Evolutionary conservation across 371 early-diverging fungal species (phyloP).

Genomic region (Catenaria anguillulae): DNA sequence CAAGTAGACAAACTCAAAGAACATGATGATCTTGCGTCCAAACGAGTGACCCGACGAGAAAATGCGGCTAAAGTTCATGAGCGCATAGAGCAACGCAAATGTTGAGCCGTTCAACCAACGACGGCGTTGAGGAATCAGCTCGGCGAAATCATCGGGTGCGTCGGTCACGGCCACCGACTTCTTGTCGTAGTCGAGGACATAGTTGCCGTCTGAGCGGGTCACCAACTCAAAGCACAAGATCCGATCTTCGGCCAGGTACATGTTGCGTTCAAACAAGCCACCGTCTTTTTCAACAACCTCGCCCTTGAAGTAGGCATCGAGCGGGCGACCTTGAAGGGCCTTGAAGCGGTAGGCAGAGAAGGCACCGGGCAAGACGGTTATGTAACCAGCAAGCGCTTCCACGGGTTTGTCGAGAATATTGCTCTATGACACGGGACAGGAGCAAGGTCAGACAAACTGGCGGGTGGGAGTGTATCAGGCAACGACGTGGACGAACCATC

Average conservation of each 20-base stretch:
- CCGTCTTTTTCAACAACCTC: slow-evolving; percentile 67
- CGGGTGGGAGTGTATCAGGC: no score
- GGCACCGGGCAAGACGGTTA: slow-evolving; percentile 90
- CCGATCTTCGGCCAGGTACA: slow-evolving; percentile 55
- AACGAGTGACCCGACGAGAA: slow-evolving; percentile 50
- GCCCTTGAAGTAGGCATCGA: slow-evolving; percentile 83
- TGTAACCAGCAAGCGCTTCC: slow-evolving; percentile 91
- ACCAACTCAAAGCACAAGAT: slow-evolving; percentile 62
- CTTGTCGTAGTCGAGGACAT: slow-evolving; percentile 44
- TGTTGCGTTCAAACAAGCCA: slow-evolving; percentile 44
- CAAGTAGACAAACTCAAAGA: slow-evolving; percentile 54
- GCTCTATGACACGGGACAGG: no score
- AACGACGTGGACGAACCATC: no score
- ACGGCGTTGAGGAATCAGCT: slow-evolving; percentile 80
- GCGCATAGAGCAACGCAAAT: slow-evolving; percentile 79
- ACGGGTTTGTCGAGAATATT: slow-evolving; percentile 94
- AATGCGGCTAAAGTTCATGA: slow-evolving; percentile 59
- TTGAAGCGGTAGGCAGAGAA: slow-evolving; percentile 88
- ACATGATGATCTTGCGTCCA: slow-evolving; percentile 40
- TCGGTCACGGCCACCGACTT: slow-evolving; percentile 61
- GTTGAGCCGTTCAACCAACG: slow-evolving; percentile 91
- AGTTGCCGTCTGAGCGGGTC: slow-evolving; percentile 50
- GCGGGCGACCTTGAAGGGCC: slow-evolving; percentile 72
- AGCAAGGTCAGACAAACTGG: no score
- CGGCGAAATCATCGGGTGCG: slow-evolving; percentile 62